Base-by-base conservation (phyloP, 352 stramenopile species). In the Pythium phragmiticola region DNA sequence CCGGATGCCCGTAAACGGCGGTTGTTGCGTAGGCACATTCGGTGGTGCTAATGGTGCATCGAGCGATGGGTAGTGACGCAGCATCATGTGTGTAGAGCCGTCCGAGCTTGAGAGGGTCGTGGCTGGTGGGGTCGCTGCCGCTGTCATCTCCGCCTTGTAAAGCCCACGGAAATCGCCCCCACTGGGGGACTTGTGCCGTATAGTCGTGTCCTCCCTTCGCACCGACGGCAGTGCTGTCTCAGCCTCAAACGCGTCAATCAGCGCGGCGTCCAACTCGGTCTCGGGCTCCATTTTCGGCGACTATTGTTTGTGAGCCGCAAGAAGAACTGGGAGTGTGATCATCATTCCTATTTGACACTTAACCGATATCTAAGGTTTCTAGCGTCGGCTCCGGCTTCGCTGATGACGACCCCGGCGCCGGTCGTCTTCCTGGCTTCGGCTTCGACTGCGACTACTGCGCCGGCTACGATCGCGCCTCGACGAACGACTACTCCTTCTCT, bases 181-280 rank as follows among this genome's bases (percentile, higher is more conserved):
- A n/a, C 17, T 28, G 0, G 51, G 51, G 17, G 12, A 17, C 26
- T 55, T 60, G 11, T 41, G 37, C 23, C 49, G 13, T 11, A 17
- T 0, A 23, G 12, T 6, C 48, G 11, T 36, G 4, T 39, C 50
- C 16, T 48, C 41, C 2, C 11, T 26, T 6, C 4, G 26, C 16
- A 42, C 19, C 16, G 14, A 13, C 28, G n/a, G 39, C 26, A 21
- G 11, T 36, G 36, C 34, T 7, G 41, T 19, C 8, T 54, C 54
- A 16, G 58, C 67, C 53, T 92, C 83, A 56, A 92, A 92, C 42
- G 75, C 80, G 71, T 90, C 80, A 23, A 92, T 92, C 2, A 90
- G 63, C 54, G 68, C 73, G 57, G 70, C 70, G 37, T 88, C 83
- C 59, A 81, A 74, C 30, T 58, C 67, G 11, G 74, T 71, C 58